Evolutionary conservation across 148 eudicot genomes (phyloP).

Genomic region (Chenopodium berlandieri): DNA sequence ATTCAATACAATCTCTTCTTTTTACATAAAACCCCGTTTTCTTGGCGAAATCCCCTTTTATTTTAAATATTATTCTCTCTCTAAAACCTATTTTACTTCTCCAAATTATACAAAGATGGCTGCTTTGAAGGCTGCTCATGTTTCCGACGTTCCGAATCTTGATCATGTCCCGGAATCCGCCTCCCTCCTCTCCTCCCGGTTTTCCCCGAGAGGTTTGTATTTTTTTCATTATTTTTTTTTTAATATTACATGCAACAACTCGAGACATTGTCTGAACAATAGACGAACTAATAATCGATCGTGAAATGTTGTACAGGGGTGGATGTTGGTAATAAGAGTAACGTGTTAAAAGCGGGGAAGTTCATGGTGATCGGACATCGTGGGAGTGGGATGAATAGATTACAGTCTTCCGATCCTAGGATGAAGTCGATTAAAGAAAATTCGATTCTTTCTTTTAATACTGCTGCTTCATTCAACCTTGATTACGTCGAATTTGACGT

Average conservation of each 20-base stretch:
- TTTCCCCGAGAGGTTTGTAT: slow-evolving; percentile 35
- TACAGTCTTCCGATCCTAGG: slow-evolving; percentile 60
- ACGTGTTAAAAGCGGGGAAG: slow-evolving; percentile 34
- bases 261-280: not conserved
- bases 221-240: not conserved
- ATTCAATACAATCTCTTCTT: not conserved
- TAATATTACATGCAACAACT: not conserved
- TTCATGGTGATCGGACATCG: slow-evolving; percentile 78
- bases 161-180: slow-evolving; percentile 47
- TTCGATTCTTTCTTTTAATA: slow-evolving; percentile 60
- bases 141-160: slow-evolving; percentile 50
- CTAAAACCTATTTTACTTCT: not conserved
- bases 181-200: slow-evolving; percentile 38
- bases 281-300: too few relatives aligned
- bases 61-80: not conserved
- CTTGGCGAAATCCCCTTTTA: not conserved
- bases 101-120: slow-evolving; percentile 27
- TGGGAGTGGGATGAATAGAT: slow-evolving; percentile 68
- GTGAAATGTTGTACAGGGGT: not conserved
- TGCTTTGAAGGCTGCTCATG: slow-evolving; percentile 53
- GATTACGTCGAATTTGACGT: slow-evolving; percentile 77
- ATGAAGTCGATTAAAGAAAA: slow-evolving; percentile 72
- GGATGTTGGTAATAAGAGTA: slow-evolving; percentile 24
- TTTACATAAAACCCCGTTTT: not conserved
- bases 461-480: slow-evolving; percentile 52